phyloP scores from a whole-genome alignment of 495 filamentous ascomycete species.

The Oleoguttula mirabilis region DNA sequence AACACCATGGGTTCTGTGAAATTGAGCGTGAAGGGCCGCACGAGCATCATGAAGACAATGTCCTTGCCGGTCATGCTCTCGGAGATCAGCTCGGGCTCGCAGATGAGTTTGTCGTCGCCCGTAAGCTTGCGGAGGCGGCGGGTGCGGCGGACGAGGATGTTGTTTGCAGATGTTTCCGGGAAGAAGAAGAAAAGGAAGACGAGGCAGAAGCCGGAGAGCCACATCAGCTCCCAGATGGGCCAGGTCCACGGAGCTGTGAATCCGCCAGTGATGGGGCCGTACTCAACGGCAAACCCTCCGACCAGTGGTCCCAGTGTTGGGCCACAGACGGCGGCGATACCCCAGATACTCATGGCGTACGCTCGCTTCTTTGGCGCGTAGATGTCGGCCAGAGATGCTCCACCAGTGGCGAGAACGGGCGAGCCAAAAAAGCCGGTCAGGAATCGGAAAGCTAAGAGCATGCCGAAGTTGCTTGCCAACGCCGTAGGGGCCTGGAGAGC shows the following conservation, averaged over 20 bases:
- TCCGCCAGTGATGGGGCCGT: slow-evolving; percentile 15
- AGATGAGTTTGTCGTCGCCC: slow-evolving; percentile 27
- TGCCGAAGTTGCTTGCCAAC: slow-evolving; percentile 38
- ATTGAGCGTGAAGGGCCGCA: slow-evolving; percentile 32
- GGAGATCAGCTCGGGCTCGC: slow-evolving; percentile 27
- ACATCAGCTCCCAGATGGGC: slow-evolving; percentile 34
- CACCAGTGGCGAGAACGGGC: slow-evolving; percentile 40
- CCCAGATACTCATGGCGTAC: slow-evolving; percentile 28
- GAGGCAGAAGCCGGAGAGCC: slow-evolving; percentile 28
- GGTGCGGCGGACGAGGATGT: slow-evolving; percentile 32
- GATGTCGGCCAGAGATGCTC: slow-evolving; percentile 39
- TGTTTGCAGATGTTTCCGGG: slow-evolving; percentile 30
- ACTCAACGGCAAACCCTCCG: slow-evolving; percentile 31
- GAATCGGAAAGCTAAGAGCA: slow-evolving; percentile 44
- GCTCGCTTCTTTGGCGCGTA: slow-evolving; percentile 28
- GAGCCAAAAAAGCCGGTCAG: slow-evolving; percentile 42
- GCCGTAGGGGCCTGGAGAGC: slow-evolving; percentile 39
- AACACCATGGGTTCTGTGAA: slow-evolving; percentile 40
- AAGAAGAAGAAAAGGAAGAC: slow-evolving; percentile 32
- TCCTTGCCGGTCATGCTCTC: slow-evolving; percentile 30
- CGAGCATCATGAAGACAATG: slow-evolving; percentile 29
- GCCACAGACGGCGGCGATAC: slow-evolving; percentile 29
- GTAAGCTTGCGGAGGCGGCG: slow-evolving; percentile 28
- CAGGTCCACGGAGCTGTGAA: slow-evolving; percentile 27
- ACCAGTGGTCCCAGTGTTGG: slow-evolving; percentile 37